Evolutionary conservation across 805 yeast genomes (phyloP).

Genomic region (Grigorovia yakushimaensis): DNA sequence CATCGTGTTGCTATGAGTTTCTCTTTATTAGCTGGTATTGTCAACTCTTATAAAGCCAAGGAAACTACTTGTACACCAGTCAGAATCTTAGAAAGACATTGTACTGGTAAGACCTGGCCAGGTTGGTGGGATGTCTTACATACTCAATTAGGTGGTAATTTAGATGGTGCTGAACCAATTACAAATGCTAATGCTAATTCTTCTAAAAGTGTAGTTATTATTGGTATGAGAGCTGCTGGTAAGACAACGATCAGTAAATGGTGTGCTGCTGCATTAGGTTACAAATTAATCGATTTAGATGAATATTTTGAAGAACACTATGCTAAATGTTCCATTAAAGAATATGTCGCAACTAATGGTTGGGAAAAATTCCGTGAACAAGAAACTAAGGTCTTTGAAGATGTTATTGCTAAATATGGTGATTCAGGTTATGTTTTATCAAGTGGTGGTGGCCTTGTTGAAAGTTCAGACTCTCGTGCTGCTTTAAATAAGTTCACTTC

Average conservation of each 20-base stretch:
- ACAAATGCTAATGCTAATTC: conserved; percentile 4
- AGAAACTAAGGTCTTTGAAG: conserved; percentile 51
- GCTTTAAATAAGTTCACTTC: conserved; percentile 45
- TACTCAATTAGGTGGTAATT: conserved; percentile 47
- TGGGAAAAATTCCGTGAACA: conserved; percentile 80
- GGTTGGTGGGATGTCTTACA: conserved; percentile 98
- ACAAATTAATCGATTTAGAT: conserved; percentile 68
- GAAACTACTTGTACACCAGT: conserved; percentile 39
- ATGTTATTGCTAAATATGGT: conserved; percentile 31
- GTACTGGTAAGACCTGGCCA: conserved; percentile 98
- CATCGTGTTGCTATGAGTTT: conserved; percentile 98
- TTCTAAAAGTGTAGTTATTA: conserved; percentile 51
- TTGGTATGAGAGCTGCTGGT: conserved; percentile 99
- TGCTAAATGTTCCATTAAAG: conserved; percentile 40
- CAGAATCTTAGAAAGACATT: conserved; percentile 71
- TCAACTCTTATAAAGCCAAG: conserved; percentile 12
- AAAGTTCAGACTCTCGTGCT: conserved; percentile 56
- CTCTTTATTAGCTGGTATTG: conserved; percentile 74
- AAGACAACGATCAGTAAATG: conserved; percentile 79
- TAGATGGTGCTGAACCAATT: conserved; percentile 63
- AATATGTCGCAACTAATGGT: conserved; percentile 52
- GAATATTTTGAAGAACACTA: conserved; percentile 48
- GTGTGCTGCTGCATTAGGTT: conserved; percentile 62
- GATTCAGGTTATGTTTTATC: conserved; percentile 60
- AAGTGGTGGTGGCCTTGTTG: conserved; percentile 96